Base-by-base conservation (phyloP, 306 rosid genomes). In the Prunus mongolica region DNA sequence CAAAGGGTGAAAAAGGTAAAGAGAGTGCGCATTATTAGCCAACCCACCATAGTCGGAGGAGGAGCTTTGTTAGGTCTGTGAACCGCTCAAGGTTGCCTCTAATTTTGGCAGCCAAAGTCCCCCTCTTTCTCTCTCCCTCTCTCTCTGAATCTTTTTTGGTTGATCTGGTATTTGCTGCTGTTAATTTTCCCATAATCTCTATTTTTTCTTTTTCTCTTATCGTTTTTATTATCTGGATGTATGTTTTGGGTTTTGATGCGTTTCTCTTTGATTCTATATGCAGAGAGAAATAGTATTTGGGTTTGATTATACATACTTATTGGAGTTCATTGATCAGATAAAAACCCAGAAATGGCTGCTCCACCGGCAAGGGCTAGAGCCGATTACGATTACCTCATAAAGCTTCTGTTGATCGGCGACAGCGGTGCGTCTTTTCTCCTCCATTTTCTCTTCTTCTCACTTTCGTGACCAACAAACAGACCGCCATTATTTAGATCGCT, bases 281-380 rank as follows among this genome's bases (percentile, higher is more conserved):
- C 78, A 74, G 78, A 74, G n/a, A 73, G 58, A 74, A 63, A 30
- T 63, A 61, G 47, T 8, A 34, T 61, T 61, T 34, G 49, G 65
- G n/a, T 62, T 74, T 61, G 60, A 74, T 49, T 25, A 3, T 41
- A 5, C 12, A 16, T 12, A 15, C 41, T 14, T 71, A 19, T 79
- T 55, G 50, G 61, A 57, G 75, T 84, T 68, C 55, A 78, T 73
- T 71, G 15, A 67, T 65, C 72, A 52, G 38, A 67, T 54, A 9
- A 38, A 16, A 76, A 34, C 72, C 73, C 74, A 55, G 45, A 44
- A 83, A 93, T 95, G 98, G 98, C 98, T 86, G 96, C 97, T 86
- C 98, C 97, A 85, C 92, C 96, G 64, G 92, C 97, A 75, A 92
- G 97, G 89, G 97, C 98, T 83, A 90, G 98, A 54, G 98, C 98